Evolutionary conservation across 495 filamentous ascomycete genomes (phyloP).

Genomic region (Penicillium waksmanii): DNA sequence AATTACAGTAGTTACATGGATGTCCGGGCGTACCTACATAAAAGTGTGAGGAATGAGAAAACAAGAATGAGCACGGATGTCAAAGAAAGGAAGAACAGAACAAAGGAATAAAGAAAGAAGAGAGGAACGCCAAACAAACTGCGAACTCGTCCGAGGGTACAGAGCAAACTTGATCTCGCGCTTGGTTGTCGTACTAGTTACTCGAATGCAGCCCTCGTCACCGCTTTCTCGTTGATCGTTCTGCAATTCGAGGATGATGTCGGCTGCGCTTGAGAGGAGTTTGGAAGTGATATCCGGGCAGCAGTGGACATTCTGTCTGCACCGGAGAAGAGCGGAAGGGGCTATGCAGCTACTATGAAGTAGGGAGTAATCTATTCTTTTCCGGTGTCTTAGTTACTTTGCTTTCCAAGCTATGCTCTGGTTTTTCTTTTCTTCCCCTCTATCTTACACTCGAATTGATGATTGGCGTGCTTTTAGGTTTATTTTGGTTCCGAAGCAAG

Average conservation of each 20-base stretch:
- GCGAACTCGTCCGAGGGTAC: constrained; percentile 1
- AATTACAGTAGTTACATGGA: no score
- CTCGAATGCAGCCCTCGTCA: not conserved
- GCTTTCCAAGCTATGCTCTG: not conserved
- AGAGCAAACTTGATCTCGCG: not conserved
- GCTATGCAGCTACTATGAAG: not conserved
- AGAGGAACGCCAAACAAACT: not conserved
- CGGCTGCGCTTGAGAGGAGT: not conserved
- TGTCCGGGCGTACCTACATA: no score
- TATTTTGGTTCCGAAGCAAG: constrained; percentile 10
- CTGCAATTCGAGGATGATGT: not conserved
- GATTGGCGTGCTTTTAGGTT: constrained; percentile 13
- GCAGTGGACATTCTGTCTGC: not conserved
- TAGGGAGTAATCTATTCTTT: not conserved
- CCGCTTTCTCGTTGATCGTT: not conserved
- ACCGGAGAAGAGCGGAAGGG: not conserved
- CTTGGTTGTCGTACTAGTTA: not conserved
- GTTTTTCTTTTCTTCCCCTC: not conserved
- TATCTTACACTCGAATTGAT: not conserved
- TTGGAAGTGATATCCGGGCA: not conserved
- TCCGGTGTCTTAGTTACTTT: not conserved
- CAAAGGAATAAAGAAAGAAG: not conserved
- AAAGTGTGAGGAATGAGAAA: not conserved
- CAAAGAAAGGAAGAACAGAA: not conserved
- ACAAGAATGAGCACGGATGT: not conserved